Percentiles rank a stretch among this genome's conserved stretches.
These are phyloP conservation scores for Solanum chmielewskii DNA, from an alignment of 257 asterid genomes.

Conservation along the genomic window DNA sequence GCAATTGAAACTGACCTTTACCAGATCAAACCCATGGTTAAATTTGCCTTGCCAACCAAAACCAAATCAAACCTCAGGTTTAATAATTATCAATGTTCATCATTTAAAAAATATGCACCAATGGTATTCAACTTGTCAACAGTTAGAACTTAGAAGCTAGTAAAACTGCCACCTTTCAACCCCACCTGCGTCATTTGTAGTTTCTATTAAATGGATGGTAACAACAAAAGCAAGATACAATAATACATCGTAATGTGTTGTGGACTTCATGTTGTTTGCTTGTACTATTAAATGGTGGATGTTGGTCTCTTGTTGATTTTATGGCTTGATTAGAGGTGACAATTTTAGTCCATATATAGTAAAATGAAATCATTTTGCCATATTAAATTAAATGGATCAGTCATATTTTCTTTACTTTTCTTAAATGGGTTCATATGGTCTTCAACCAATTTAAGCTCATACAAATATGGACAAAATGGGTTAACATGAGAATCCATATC, in stretches of 20 bases:
- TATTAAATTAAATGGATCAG: too few relatives aligned
- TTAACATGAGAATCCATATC: too few relatives aligned
- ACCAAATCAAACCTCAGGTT: background rate
- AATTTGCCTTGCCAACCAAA: background rate
- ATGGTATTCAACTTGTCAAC: background rate
- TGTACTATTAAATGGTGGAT: background rate
- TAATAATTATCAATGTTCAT: background rate
- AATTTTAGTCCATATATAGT: too few relatives aligned
- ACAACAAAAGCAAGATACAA: background rate
- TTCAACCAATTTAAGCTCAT: too few relatives aligned
- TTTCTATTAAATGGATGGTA: background rate
- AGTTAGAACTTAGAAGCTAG: background rate
- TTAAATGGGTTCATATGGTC: too few relatives aligned
- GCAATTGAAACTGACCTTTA: background rate
- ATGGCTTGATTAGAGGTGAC: background rate
- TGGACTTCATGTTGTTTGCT: background rate
- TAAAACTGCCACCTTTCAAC: background rate
- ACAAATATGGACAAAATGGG: too few relatives aligned
- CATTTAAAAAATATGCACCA: background rate
- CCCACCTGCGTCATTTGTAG: background rate
- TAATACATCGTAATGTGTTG: background rate
- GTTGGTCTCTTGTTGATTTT: background rate
- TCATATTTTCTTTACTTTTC: too few relatives aligned
- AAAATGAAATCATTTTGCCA: too few relatives aligned
- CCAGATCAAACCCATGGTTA: background rate